Percentiles rank a stretch among this genome's conserved stretches.
Conservation (phyloP, 2,329 filamentous ascomycete genomes). For the Penicillium sp. region DNA sequence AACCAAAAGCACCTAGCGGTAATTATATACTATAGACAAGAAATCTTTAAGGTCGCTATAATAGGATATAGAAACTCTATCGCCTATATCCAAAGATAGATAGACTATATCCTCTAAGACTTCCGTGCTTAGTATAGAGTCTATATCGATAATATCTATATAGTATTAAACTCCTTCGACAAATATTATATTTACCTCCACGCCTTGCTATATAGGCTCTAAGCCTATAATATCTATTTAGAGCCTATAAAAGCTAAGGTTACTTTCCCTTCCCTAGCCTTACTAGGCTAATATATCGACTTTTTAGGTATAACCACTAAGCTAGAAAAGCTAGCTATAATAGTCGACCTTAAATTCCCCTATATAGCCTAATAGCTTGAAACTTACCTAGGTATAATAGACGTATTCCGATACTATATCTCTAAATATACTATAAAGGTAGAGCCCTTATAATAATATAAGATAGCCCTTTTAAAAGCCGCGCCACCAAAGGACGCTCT, state of each 20-base stretch:
- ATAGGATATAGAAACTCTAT: too few relatives aligned
- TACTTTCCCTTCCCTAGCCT: not conserved
- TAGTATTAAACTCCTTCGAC: not conserved
- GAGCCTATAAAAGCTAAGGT: not conserved
- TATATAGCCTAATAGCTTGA: not conserved
- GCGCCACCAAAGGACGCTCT: too few relatives aligned
- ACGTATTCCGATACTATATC: not conserved
- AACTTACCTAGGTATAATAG: slow-evolving; percentile 1
- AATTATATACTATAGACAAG: not conserved
- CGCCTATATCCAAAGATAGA: too few relatives aligned
- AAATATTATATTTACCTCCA: not conserved
- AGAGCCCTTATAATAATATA: too few relatives aligned
- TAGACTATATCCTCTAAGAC: not conserved
- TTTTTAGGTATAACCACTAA: not conserved
- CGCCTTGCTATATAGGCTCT: not conserved
- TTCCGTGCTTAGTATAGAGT: not conserved
- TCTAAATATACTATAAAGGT: too few relatives aligned
- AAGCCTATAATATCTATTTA: not conserved
- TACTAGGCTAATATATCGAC: not conserved
- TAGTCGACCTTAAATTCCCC: not conserved
- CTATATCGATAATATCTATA: not conserved
- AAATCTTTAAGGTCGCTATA: not conserved
- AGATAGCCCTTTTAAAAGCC: too few relatives aligned
- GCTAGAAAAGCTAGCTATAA: not conserved
- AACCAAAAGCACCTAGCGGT: not conserved